Base-by-base conservation (phyloP, 306 rosid species). In the Gynostemma pentaphyllum region DNA sequence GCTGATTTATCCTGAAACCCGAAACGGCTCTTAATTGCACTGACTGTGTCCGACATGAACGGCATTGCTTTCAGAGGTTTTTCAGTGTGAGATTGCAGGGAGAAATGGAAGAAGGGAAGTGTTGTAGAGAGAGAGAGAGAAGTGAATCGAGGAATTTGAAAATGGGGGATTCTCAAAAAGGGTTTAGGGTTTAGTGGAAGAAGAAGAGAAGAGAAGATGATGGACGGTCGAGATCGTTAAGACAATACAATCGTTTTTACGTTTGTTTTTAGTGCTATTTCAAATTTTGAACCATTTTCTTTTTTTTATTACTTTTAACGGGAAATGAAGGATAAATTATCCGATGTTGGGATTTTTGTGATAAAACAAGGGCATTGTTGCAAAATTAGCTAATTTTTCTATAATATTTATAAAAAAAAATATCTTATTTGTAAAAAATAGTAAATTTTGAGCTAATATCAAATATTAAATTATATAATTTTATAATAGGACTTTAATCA, bases 1-100 rank as follows among this genome's bases (percentile, higher is more conserved):
- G 86, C 70, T 10, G 95, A 86, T 76, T 82, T 86, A 70, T 84
- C 87, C 11, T 84, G 90, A 79, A 86, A 86, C 13, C 99, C 95
- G 36, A 86, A 88, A 30, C 94, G 78, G 76, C 80, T 88, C 81
- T 86, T 92, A 65, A 86, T 78, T 11, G 99, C 95, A 45, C 87
- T 86, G 0, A 94, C 90, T 0, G 96, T 81, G 71, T 92, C 96
- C 0, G 95, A 92, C 23, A 86, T 48, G 79, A 88, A 86, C 45
- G 99, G 75, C 96, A 92, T 91, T 66, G 36, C 29, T 37, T 22
- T 66, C 7, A 51, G 64, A 40, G 4, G 19, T 21, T 26, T 34
- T 4, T 27, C 28, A 5, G 0, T 13, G 5, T 4, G 61, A 15
- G 4, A 9, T 5, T 54, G 14, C 24, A 54, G 0, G 14, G 5